phyloP scores from a whole-genome alignment of 805 yeast species.

The Cyberlindnera americana region DNA sequence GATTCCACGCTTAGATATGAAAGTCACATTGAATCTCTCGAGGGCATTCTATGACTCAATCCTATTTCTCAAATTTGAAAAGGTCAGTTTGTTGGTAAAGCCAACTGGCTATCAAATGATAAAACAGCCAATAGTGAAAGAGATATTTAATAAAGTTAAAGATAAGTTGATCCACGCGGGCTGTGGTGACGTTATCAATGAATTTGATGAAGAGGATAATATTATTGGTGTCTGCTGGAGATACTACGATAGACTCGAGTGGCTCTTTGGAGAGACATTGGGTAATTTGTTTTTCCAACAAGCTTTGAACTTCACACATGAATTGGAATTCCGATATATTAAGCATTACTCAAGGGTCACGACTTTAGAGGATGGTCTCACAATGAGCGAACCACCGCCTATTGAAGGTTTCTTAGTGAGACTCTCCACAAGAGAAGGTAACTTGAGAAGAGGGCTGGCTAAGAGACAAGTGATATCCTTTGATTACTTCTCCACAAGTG shows the following conservation, averaged over 20 bases:
- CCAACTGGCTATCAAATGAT: constrained; percentile 27
- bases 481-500: constrained; percentile 61
- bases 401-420: constrained; percentile 78
- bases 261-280: constrained; percentile 49
- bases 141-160: constrained; percentile 36
- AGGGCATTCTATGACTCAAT: constrained; percentile 8
- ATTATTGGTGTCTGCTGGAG: constrained; percentile 57
- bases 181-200: constrained; percentile 21
- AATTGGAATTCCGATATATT: constrained; percentile 57
- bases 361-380: constrained; percentile 16
- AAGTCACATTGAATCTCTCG: constrained; percentile 27
- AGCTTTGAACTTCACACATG: constrained; percentile 42
- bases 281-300: constrained; percentile 40
- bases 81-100: constrained; percentile 2
- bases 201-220: constrained; percentile 27
- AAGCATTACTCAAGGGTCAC: constrained; percentile 36
- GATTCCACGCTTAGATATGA: constrained; percentile 38
- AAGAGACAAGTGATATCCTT: constrained; percentile 46
- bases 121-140: constrained; percentile 32
- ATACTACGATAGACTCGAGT: constrained; percentile 71
- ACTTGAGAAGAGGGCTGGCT: constrained; percentile 28
- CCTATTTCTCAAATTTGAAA: neutral
- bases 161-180: constrained; percentile 31
- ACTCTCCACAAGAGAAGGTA: constrained; percentile 49
- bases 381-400: constrained; percentile 58